phyloP scores from a whole-genome alignment of 129 eudicot genomes.

The Flaveria sonorensis region DNA sequence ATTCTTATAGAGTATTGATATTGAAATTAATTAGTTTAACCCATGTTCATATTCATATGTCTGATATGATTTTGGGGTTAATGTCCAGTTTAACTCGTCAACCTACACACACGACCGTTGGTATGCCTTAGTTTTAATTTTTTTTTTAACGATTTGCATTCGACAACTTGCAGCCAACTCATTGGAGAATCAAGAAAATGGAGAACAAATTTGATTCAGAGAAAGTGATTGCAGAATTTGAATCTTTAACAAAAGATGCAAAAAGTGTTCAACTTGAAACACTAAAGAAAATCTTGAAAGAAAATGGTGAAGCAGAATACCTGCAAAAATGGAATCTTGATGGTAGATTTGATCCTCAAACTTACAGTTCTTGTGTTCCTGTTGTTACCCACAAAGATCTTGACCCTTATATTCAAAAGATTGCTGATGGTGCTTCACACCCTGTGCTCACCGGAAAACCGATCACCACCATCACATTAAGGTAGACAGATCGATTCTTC shows the following conservation, averaged over 20 bases:
- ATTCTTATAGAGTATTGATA: no score
- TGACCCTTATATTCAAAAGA: slow-evolving; percentile 79
- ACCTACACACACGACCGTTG: no score
- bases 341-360: slow-evolving; percentile 67
- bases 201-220: slow-evolving; percentile 55
- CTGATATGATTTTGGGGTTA: no score
- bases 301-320: slow-evolving; percentile 72
- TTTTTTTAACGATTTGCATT: background rate
- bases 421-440: slow-evolving; percentile 64
- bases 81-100: no score
- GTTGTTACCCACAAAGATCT: slow-evolving; percentile 74
- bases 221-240: slow-evolving; percentile 63
- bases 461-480: slow-evolving; percentile 64
- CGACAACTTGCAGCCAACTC: background rate
- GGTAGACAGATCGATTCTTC: slow-evolving; percentile 38
- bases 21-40: no score
- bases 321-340: slow-evolving; percentile 55
- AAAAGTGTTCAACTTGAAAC: slow-evolving; percentile 71
- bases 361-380: slow-evolving; percentile 65
- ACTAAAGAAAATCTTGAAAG: slow-evolving; percentile 66
- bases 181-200: slow-evolving; percentile 37
- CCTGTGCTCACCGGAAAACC: slow-evolving; percentile 75
- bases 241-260: slow-evolving; percentile 67
- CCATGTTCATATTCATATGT: no score
- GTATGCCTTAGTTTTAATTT: no score